These are phyloP conservation scores for Botrytis tulipae DNA, from an alignment of 2,329 filamentous ascomycete species.

Conservation along the genomic window DNA sequence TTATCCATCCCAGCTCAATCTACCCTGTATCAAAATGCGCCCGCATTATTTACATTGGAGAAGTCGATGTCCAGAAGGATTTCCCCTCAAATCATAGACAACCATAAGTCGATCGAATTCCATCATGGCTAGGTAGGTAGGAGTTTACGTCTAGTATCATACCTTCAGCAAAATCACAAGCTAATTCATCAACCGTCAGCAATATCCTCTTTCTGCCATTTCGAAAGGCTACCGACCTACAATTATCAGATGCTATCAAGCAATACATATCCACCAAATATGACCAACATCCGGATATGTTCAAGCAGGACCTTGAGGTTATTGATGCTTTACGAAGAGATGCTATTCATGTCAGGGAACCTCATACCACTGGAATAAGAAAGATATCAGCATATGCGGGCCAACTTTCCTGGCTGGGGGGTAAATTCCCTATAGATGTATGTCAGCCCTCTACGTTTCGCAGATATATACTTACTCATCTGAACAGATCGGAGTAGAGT, in stretches of 20 bases:
- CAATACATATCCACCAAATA: conserved; percentile 98
- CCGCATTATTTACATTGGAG: conserved; percentile 6
- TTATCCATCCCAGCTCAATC: neutral
- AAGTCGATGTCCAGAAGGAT: neutral
- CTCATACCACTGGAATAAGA: conserved; percentile 80
- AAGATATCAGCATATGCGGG: conserved; percentile 90
- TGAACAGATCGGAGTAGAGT: conserved; percentile 81
- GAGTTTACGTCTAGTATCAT: neutral
- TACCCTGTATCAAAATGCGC: conserved; percentile 3
- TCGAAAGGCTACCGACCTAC: conserved; percentile 76
- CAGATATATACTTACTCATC: conserved; percentile 22
- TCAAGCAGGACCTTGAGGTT: conserved; percentile 79
- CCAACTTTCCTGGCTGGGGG: conserved; percentile 87
- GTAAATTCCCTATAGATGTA: conserved; percentile 95
- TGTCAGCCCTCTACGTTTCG: conserved; percentile 33
- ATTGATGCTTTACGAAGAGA: conserved; percentile 81
- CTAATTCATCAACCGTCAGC: conserved; percentile 27
- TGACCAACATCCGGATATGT: conserved; percentile 98
- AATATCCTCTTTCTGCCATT: conserved; percentile 59
- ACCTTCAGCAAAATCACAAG: neutral
- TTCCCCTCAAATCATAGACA: neutral
- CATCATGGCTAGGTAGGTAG: conserved; percentile 21
- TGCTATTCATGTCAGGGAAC: conserved; percentile 85
- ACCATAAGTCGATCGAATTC: neutral
- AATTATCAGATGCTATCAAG: conserved; percentile 78